These are phyloP conservation scores for Alternaria triticimaculans DNA, from an alignment of 2,329 filamentous ascomycete genomes.

Conservation along the genomic window DNA sequence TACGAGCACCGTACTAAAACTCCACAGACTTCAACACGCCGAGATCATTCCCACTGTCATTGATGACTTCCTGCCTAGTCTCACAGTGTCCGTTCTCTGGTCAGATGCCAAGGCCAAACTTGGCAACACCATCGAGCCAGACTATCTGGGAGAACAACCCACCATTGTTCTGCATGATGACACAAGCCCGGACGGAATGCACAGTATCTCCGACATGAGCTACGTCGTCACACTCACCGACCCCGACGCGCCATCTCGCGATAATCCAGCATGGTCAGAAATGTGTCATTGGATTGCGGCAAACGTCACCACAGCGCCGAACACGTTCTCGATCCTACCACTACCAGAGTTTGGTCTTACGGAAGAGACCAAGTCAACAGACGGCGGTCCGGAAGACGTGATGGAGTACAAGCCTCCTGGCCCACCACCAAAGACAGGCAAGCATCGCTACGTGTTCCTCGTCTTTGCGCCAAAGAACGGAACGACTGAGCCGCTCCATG, in stretches of 20 bases:
- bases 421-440: constrained; percentile 62
- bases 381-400: constrained; percentile 46
- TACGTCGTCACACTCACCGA: constrained; percentile 63
- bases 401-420: constrained; percentile 61
- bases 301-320: constrained; percentile 39
- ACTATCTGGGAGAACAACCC: constrained; percentile 52
- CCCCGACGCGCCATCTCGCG: constrained; percentile 63
- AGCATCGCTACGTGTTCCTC: constrained; percentile 65
- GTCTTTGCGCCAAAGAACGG: constrained; percentile 56
- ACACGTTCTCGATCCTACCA: constrained; percentile 32
- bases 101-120: constrained; percentile 51
- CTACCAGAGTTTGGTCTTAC: constrained; percentile 30
- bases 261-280: constrained; percentile 62
- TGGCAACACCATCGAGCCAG: constrained; percentile 62
- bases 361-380: constrained; percentile 7
- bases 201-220: constrained; percentile 38
- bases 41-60: constrained; percentile 60
- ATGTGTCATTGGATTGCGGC: constrained; percentile 64
- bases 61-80: constrained; percentile 63
- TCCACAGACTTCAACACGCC: constrained; percentile 44
- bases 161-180: constrained; percentile 49
- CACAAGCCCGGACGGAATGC: constrained; percentile 23
- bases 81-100: constrained; percentile 59
- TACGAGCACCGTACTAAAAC: not conserved
- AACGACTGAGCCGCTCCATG: constrained; percentile 49